Conservation (phyloP, 225 moss, liverwort and hornwort genomes). For the Antitrichia curtipendula region DNA sequence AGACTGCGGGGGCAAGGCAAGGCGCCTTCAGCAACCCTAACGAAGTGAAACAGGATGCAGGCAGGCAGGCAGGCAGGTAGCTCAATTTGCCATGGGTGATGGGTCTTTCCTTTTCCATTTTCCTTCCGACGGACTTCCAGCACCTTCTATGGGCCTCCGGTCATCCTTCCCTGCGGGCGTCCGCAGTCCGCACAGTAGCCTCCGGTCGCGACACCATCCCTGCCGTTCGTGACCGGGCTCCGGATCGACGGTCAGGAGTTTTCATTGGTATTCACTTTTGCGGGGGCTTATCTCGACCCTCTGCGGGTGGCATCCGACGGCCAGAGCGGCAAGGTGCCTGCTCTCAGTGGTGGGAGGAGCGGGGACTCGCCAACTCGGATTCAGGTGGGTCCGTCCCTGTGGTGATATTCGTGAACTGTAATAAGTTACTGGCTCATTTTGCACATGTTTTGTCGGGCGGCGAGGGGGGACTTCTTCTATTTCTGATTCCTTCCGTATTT, state of each 20-base stretch:
- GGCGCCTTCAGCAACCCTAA: background rate
- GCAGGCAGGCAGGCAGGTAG: background rate
- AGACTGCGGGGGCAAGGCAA: background rate
- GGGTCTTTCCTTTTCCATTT: too few relatives aligned
- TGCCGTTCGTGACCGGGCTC: background rate
- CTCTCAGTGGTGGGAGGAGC: too few relatives aligned
- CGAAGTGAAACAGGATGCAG: background rate
- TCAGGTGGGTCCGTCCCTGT: background rate
- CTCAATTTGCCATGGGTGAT: background rate
- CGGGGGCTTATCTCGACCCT: background rate
- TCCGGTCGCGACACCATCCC: background rate
- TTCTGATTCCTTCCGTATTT: background rate
- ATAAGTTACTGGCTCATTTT: too few relatives aligned
- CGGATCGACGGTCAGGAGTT: background rate
- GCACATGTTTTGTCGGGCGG: background rate
- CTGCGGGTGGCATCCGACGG: background rate
- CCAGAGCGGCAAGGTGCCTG: too few relatives aligned
- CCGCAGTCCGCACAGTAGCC: background rate
- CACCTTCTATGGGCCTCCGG: background rate
- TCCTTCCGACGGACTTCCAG: background rate
- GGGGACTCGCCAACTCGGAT: background rate
- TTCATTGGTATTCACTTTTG: rapidly evolving
- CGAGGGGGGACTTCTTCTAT: too few relatives aligned
- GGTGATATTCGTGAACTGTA: too few relatives aligned
- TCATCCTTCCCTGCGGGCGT: background rate